Evolutionary conservation across 345 rosid genomes (phyloP).

Genomic region (Salix arbutifolia): DNA sequence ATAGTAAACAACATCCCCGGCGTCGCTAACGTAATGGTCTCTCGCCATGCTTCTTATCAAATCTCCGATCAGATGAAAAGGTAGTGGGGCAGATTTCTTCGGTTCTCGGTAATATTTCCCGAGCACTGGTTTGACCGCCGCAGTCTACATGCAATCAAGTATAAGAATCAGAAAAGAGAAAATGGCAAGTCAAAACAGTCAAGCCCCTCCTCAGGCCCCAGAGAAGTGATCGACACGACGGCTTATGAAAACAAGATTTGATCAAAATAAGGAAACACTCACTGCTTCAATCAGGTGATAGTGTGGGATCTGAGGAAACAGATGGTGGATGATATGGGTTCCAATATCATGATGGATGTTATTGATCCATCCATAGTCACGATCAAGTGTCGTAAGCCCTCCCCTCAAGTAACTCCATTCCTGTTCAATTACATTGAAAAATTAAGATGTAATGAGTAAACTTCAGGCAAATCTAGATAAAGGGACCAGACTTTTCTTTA

Average conservation of each 20-base stretch:
- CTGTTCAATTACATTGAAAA: slow-evolving; percentile 21
- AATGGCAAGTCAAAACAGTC: neutral
- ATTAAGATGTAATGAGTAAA: neutral
- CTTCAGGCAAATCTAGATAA: neutral
- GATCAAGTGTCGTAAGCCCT: slow-evolving; percentile 79
- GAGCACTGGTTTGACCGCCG: slow-evolving; percentile 61
- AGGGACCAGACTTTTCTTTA: neutral
- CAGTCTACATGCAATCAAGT: slow-evolving; percentile 38
- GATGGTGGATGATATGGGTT: slow-evolving; percentile 85
- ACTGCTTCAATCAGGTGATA: slow-evolving; percentile 80
- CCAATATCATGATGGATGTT: slow-evolving; percentile 82
- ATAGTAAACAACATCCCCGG: slow-evolving; percentile 69
- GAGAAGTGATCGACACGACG: neutral
- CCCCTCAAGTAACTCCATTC: slow-evolving; percentile 86
- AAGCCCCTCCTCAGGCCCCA: neutral
- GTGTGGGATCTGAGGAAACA: slow-evolving; percentile 91
- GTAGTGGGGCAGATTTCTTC: slow-evolving; percentile 55
- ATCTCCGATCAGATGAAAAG: slow-evolving; percentile 53
- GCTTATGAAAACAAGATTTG: neutral
- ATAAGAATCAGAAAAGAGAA: neutral
- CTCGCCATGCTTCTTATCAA: slow-evolving; percentile 47
- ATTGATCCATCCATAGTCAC: slow-evolving; percentile 74
- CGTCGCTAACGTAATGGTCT: slow-evolving; percentile 75
- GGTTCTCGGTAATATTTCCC: slow-evolving; percentile 85
- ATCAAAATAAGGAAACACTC: slow-evolving; percentile 13